Base-by-base conservation (phyloP, 805 yeast genomes). In the Lipomyces sp. region DNA sequence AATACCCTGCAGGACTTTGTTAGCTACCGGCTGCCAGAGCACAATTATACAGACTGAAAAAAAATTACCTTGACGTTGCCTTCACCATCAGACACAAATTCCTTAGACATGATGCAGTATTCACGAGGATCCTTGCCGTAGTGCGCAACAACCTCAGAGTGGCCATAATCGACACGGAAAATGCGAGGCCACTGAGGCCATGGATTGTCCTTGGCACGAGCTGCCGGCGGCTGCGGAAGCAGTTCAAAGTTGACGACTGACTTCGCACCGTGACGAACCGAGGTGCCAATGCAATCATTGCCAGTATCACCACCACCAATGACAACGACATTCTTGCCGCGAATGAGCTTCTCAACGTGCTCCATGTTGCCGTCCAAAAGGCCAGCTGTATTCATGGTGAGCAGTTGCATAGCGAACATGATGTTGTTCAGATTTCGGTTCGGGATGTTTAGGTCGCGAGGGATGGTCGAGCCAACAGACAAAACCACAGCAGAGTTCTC, bases 281-380 rank as follows among this genome's bases (percentile, higher is more conserved):
- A 86, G 55, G 99, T 94, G 80, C 98, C 98, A 75, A 94, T 85
- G 86, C 98, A 94, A 84, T 94, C 99, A 77, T 94, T 94, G 86
- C 99, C 99, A 45, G 98, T 94, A 80, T 94, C 99, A 86, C 99
- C 99, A 83, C 99, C 99, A 75, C 99, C 99, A 82, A 94, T 94
- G 64, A 94, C 98, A 75, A 94, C 87, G 64, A 94, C 98, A 71
- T 90, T 83, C 84, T 94, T 95, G 73, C 95, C 98, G 39, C 66
- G 61, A 60, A 70, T 70, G 69, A 84, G 86, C 67, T 94, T 78
- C 72, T 89, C 86, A 66, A 94, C 89, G 64, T 87, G 89, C 69
- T 87, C 95, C 78, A 95, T 83, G 74, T 90, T 85, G 18, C 75
- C 74, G 72, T 88, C 88, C 72, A 95, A 85, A 75, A 95, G 83